Percentiles rank a stretch among this genome's conserved stretches.
phyloP scores from a whole-genome alignment of 345 rosid species.

The Euphorbia lathyris region DNA sequence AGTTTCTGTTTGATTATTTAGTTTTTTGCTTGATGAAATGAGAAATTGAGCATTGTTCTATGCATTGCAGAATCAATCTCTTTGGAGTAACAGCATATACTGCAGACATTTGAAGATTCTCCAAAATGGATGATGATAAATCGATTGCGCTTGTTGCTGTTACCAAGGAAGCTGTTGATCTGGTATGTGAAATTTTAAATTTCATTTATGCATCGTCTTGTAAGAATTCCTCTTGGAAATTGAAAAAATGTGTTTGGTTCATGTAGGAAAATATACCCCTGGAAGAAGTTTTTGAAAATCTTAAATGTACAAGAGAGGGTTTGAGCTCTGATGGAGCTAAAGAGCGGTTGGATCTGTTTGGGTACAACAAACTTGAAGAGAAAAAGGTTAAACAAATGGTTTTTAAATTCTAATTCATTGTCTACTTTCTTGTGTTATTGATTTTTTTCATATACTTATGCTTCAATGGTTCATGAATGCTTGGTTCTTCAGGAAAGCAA shows the following conservation, averaged over 20 bases:
- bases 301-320: constrained; percentile 48
- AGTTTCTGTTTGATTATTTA: not conserved
- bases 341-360: constrained; percentile 48
- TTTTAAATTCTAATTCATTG: not conserved
- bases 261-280: constrained; percentile 50
- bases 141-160: constrained; percentile 27
- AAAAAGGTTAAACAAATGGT: constrained; percentile 34
- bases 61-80: too few species aligned
- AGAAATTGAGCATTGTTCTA: too few species aligned
- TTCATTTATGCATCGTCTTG: not conserved
- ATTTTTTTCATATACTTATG: not conserved
- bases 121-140: constrained; percentile 11
- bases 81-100: too few species aligned
- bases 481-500: constrained; percentile 47
- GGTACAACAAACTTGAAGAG: constrained; percentile 56
- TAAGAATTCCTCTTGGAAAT: not conserved
- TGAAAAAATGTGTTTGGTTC: not conserved
- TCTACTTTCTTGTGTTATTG: not conserved
- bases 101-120: not conserved
- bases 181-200: constrained; percentile 20
- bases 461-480: constrained; percentile 3
- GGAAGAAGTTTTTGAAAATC: constrained; percentile 49
- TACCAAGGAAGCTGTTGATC: constrained; percentile 32
- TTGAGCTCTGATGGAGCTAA: constrained; percentile 34
- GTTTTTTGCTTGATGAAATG: too few species aligned